Evolutionary conservation across 306 rosid species (phyloP).

Genomic region (Vicia sativa): DNA sequence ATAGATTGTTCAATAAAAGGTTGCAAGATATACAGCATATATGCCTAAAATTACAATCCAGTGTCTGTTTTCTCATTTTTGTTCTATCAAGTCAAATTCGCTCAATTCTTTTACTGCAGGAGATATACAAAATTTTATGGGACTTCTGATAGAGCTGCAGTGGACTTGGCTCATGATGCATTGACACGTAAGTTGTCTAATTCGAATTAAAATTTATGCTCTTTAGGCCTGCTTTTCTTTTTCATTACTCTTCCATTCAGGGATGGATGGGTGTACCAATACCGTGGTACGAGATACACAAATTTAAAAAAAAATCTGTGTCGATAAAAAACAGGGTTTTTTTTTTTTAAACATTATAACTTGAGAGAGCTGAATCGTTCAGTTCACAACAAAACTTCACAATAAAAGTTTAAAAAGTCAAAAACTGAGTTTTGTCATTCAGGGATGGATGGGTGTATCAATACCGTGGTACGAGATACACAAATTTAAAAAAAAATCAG

Average conservation of each 20-base stretch:
- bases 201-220: slow-evolving; percentile 32
- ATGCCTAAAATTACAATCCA: neutral
- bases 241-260: slow-evolving; percentile 1
- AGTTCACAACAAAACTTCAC: no score
- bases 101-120: slow-evolving; percentile 60
- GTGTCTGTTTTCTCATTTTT: slow-evolving; percentile 13
- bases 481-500: no score
- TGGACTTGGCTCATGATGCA: slow-evolving; percentile 85
- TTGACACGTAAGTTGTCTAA: slow-evolving; percentile 66
- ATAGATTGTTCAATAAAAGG: slow-evolving; percentile 18
- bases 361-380: no score
- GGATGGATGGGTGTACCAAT: no score
- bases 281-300: no score
- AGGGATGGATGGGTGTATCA: no score
- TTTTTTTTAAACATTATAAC: no score
- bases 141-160: slow-evolving; percentile 86
- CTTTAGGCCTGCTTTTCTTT: slow-evolving; percentile 30
- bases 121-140: slow-evolving; percentile 96
- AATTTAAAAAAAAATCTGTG: no score
- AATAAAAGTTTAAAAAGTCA: no score
- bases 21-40: slow-evolving; percentile 23
- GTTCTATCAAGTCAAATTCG: slow-evolving; percentile 17
- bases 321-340: no score
- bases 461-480: no score
- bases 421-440: no score